Evolutionary conservation across 768 basidiomycete species (phyloP), one percentile per base, ranked within the genome.

Genomic region (Boletus reticuloceps): DNA sequence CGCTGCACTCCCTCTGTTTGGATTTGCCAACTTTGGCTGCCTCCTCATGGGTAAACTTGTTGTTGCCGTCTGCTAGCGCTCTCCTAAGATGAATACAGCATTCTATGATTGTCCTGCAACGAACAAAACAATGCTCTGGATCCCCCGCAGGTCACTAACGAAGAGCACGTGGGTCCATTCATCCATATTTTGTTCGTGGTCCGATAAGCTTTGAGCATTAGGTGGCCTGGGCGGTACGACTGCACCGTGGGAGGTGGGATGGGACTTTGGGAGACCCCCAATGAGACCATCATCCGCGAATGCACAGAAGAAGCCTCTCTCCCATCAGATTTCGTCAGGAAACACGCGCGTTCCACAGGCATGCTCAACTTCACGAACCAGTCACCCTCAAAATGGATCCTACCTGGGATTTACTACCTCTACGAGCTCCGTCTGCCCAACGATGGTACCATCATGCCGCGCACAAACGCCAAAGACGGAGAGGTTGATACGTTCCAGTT

Each of bases 241-340:
- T 77, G 77, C 27, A 79, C 76, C 4, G 74, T 71, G 19, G 76
- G 75, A 41, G 78, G 78, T 16, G 76, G 77, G 1, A 76, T 79
- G 58, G 73, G 67, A 13, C 64, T 76, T 3, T 74, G 75, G 6
- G 74, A 77, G 51, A 64, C 67, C 1, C 71, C 77, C 0, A 44
- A 68, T 13, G 58, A 66, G 11, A 74, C 75, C 11, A 73, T 77
- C 50, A 40, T 78, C 38, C 76, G 74, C 4, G 77, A 78, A 63
- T 73, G 73, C 40, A 64, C 70, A 8, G 75, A 79, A 65, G 78
- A 78, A 45, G 78, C 78, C 9, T 69, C 72, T 22, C 69, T 79
- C 25, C 69, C 76, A 47, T 54, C 60, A 10, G 66, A 69, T 45
- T 76, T 74, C 55, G 70, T 79, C 47, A 59, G 47, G 53, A 50